Evolutionary conservation across 345 rosid species (phyloP).

Genomic region (Raphanus raphanistrum): DNA sequence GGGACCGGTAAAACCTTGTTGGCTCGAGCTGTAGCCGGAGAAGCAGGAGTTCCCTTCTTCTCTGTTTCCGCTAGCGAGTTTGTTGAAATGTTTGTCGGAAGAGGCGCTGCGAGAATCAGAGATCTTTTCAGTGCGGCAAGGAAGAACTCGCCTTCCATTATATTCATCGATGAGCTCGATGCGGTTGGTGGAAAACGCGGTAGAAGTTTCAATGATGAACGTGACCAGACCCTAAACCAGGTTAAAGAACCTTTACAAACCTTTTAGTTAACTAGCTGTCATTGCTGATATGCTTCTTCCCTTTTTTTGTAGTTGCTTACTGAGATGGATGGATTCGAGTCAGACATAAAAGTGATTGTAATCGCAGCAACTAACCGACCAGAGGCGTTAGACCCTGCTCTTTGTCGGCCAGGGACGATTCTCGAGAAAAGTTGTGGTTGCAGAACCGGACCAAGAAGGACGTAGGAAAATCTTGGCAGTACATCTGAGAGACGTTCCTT

Average conservation of each 20-base stretch:
- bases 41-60: conserved; percentile 94
- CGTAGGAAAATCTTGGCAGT: conserved; percentile 80
- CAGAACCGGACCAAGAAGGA: conserved; percentile 95
- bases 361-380: conserved; percentile 97
- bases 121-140: conserved; percentile 82
- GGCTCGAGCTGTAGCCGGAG: conserved; percentile 98
- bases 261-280: background rate
- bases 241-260: conserved; percentile 34
- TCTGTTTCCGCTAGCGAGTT: conserved; percentile 96
- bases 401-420: conserved; percentile 97
- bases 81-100: conserved; percentile 95
- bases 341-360: conserved; percentile 78
- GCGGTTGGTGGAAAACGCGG: conserved; percentile 99
- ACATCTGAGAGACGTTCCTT: conserved; percentile 84
- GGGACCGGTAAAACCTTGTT: conserved; percentile 96
- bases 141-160: conserved; percentile 82
- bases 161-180: conserved; percentile 95
- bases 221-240: conserved; percentile 95
- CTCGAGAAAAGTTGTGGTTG: conserved; percentile 88
- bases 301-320: conserved; percentile 72
- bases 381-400: conserved; percentile 89
- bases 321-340: conserved; percentile 96
- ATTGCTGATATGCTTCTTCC: conserved; percentile 10
- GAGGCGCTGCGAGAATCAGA: conserved; percentile 97
- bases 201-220: conserved; percentile 95